These are phyloP conservation scores for Phyllosticta paracitricarpa DNA, from an alignment of 2,329 filamentous ascomycete species.

Conservation along the genomic window DNA sequence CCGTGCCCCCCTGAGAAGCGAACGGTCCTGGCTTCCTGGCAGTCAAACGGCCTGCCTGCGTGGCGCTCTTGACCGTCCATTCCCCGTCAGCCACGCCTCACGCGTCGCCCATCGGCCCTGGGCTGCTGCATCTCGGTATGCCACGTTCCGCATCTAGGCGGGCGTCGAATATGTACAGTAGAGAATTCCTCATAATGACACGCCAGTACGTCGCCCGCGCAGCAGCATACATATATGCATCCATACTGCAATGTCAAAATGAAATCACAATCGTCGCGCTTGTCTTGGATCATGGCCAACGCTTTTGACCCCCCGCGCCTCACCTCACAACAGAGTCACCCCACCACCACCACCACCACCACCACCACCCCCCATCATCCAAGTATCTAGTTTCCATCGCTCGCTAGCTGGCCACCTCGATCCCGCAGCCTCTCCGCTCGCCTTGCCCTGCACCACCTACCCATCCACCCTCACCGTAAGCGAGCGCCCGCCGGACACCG, in stretches of 20 bases:
- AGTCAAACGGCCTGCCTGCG: background rate
- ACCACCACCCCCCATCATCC: background rate
- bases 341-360: background rate
- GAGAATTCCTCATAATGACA: background rate
- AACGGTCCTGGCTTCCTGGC: background rate
- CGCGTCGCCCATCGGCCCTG: background rate
- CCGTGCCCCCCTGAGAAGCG: background rate
- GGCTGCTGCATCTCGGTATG: background rate
- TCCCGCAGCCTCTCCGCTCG: background rate
- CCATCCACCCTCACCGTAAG: no score
- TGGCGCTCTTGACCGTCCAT: background rate
- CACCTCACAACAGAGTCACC: background rate
- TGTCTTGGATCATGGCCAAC: background rate
- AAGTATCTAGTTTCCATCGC: background rate
- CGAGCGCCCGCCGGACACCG: no score
- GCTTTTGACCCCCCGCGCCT: background rate
- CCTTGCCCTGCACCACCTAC: background rate
- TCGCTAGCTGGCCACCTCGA: background rate
- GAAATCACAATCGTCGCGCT: background rate
- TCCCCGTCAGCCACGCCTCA: background rate
- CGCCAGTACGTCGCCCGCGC: background rate
- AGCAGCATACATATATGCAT: background rate
- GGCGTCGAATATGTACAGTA: background rate
- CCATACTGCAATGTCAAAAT: background rate
- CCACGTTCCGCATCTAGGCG: background rate